Evolutionary conservation across 768 basidiomycete species (phyloP).

Genomic region (Lentinula boryana): DNA sequence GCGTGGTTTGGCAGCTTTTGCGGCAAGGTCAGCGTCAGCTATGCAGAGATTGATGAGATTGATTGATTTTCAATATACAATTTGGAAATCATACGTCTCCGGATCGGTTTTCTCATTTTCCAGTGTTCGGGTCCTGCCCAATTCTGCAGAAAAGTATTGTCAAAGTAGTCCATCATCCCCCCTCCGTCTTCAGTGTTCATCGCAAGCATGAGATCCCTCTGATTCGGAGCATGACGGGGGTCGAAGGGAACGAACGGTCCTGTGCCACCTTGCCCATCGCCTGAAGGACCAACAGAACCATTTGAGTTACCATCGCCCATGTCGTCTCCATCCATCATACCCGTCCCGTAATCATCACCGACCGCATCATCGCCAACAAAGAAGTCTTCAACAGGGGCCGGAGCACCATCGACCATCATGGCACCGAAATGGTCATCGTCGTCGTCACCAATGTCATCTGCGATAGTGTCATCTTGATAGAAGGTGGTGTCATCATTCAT

Average conservation of each 20-base stretch:
- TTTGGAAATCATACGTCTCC: slow-evolving; percentile 51
- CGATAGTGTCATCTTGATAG: slow-evolving; percentile 47
- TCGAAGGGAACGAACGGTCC: slow-evolving; percentile 76
- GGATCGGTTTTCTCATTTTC: slow-evolving; percentile 82
- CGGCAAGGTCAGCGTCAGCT: slow-evolving; percentile 26
- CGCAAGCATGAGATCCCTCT: slow-evolving; percentile 80
- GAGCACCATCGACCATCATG: slow-evolving; percentile 35
- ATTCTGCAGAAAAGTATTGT: slow-evolving; percentile 79
- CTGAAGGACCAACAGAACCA: slow-evolving; percentile 39
- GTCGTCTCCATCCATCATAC: slow-evolving; percentile 36
- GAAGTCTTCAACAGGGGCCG: slow-evolving; percentile 52
- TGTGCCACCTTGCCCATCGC: slow-evolving; percentile 29
- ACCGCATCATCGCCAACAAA: slow-evolving; percentile 59
- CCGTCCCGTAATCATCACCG: slow-evolving; percentile 38
- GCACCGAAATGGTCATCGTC: slow-evolving; percentile 31
- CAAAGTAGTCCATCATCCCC: slow-evolving; percentile 83
- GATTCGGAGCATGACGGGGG: slow-evolving; percentile 69
- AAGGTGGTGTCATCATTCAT: slow-evolving; percentile 58
- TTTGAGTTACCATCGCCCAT: slow-evolving; percentile 36
- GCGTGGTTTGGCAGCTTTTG: slow-evolving; percentile 47
- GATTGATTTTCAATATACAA: neutral
- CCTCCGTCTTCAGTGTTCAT: slow-evolving; percentile 61
- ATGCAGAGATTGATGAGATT: neutral
- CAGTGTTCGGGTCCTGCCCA: slow-evolving; percentile 99
- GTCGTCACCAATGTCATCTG: slow-evolving; percentile 34